phyloP scores from a whole-genome alignment of 208 protist species.

The Phytomonas sp. region DNA sequence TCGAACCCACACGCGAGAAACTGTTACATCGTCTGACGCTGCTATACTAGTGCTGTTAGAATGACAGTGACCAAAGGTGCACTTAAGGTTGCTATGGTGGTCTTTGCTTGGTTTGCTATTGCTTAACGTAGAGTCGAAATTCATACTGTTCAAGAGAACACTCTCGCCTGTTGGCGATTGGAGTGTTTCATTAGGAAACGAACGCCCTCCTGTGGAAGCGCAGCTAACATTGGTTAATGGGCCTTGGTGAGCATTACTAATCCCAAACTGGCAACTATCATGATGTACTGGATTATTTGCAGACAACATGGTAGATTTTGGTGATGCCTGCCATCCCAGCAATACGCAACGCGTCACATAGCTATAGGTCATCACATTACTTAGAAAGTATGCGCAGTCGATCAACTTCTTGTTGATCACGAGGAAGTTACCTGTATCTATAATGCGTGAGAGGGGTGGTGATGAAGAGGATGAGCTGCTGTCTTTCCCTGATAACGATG shows the following conservation, averaged over 20 bases:
- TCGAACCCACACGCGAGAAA: not conserved
- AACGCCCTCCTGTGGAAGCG: not conserved
- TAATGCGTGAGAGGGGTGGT: not conserved
- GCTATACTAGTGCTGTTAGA: not conserved
- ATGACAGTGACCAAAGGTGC: not conserved
- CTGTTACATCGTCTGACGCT: not conserved
- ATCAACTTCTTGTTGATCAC: constrained; percentile 33
- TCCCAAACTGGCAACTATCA: not conserved
- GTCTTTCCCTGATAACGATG: not conserved
- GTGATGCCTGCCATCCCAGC: not conserved
- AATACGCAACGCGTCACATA: not conserved
- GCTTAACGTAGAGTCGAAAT: not conserved
- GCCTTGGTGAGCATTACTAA: not conserved
- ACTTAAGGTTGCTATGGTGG: not conserved
- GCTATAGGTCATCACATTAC: constrained; percentile 8
- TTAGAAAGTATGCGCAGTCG: constrained; percentile 27
- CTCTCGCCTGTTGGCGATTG: not conserved
- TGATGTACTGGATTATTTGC: not conserved
- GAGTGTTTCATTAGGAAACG: not conserved
- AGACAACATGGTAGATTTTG: not conserved
- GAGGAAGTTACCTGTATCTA: constrained; percentile 38
- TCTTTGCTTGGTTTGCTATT: not conserved
- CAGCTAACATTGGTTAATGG: not conserved
- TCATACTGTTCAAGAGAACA: not conserved
- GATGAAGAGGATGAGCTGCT: not conserved